Percentiles rank a stretch among this genome's conserved stretches.
Conservation (phyloP, 2,329 filamentous ascomycete species). For the Harringtonia aguacate region DNA sequence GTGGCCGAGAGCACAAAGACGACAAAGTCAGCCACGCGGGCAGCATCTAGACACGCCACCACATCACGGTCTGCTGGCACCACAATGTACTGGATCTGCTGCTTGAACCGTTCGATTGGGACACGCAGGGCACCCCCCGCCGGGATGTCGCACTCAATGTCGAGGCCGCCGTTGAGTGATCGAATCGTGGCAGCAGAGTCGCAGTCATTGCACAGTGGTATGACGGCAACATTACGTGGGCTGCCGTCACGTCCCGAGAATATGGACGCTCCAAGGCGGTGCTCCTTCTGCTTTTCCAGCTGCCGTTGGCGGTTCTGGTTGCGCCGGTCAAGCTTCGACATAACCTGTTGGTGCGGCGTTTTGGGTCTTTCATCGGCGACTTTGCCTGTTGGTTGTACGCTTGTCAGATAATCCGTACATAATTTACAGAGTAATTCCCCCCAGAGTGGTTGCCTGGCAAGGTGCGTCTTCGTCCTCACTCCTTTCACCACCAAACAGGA, state of each 20-base stretch:
- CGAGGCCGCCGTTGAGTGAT: constrained; percentile 66
- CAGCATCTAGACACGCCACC: constrained; percentile 70
- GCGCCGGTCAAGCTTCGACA: constrained; percentile 91
- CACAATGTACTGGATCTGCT: constrained; percentile 67
- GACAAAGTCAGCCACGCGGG: constrained; percentile 83
- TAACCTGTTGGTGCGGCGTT: constrained; percentile 89
- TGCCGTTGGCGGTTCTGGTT: constrained; percentile 93
- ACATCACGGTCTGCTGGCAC: constrained; percentile 65
- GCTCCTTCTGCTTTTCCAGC: constrained; percentile 71
- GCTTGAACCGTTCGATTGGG: constrained; percentile 83
- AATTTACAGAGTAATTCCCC: constrained; percentile 1
- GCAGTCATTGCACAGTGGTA: constrained; percentile 69
- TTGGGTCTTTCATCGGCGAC: constrained; percentile 68
- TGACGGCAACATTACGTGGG: constrained; percentile 75
- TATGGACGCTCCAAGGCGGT: constrained; percentile 65
- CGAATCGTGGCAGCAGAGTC: constrained; percentile 57
- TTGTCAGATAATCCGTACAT: neutral
- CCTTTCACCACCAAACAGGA: neutral
- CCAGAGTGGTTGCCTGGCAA: neutral
- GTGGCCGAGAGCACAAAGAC: constrained; percentile 73
- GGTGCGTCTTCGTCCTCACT: neutral
- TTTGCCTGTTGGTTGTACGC: constrained; percentile 49
- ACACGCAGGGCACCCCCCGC: constrained; percentile 39
- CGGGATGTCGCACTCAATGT: constrained; percentile 57
- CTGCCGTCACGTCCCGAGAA: constrained; percentile 83